These are phyloP conservation scores for Iberis amara DNA, from an alignment of 441 rosid genomes.

Conservation along the genomic window DNA sequence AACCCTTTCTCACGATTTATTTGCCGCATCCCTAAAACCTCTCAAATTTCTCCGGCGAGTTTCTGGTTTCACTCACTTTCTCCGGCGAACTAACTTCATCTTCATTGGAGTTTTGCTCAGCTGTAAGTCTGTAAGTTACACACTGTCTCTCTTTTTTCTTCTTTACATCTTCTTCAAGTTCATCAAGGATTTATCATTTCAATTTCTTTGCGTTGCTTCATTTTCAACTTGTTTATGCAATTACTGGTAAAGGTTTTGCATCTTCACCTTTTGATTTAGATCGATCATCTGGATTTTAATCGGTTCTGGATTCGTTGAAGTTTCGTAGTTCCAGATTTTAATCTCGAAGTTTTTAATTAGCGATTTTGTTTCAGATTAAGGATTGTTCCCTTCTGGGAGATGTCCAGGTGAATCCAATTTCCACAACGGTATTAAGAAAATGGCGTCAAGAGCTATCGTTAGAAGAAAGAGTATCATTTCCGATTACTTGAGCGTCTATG, in stretches of 20 bases:
- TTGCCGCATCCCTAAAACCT: slow-evolving; percentile 34
- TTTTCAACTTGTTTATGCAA: background rate
- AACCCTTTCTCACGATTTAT: slow-evolving; percentile 27
- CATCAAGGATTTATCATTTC: background rate
- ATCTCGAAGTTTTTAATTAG: slow-evolving; percentile 15
- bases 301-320: background rate
- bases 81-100: slow-evolving; percentile 18
- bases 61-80: slow-evolving; percentile 4
- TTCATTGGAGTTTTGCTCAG: background rate
- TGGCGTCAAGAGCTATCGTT: slow-evolving; percentile 74
- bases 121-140: slow-evolving; percentile 11
- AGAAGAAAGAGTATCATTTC: slow-evolving; percentile 49
- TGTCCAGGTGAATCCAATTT: slow-evolving; percentile 27
- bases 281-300: slow-evolving; percentile 2
- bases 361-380: slow-evolving; percentile 11
- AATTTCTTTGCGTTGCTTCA: slow-evolving; percentile 10
- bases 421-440: slow-evolving; percentile 29
- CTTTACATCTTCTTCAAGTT: background rate
- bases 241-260: background rate
- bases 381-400: slow-evolving; percentile 26
- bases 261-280: background rate
- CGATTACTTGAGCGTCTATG: slow-evolving; percentile 39
- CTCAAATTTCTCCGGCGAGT: slow-evolving; percentile 19
- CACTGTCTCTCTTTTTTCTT: background rate
- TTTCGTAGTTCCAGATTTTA: no score